Evolutionary conservation across 139 green algal genomes (phyloP), one percentile per base, ranked within the genome.

Genomic region (Gonium pectorale): DNA sequence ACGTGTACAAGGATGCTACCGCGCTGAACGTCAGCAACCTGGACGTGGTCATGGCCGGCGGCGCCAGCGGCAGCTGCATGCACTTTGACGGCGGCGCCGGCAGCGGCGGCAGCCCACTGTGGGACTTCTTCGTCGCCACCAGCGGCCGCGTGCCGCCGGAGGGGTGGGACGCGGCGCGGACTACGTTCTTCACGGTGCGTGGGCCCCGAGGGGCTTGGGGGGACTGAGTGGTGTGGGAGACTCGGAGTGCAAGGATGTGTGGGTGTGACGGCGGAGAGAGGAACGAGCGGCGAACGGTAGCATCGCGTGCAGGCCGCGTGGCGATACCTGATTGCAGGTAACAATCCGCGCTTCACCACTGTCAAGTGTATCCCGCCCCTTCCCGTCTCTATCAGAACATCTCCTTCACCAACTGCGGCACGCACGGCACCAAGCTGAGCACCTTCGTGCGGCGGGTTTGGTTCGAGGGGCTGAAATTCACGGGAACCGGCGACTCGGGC

Each of bases 351-450:
- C n/a, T n/a, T n/a, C n/a, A n/a, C n/a, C n/a, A n/a, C n/a, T n/a
- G n/a, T n/a, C n/a, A n/a, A n/a, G n/a, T n/a, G 22, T 2, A 24
- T n/a, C 56, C 17, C 40, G 2, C 67, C 38, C 22, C 67, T 56
- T 19, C 38, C 37, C 67, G 40, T 21, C 67, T 56, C 33, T 56
- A 6, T 9, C 79, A 86, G 64, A 37, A 69, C 41, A 43, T 86
- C 51, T 33, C 13, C 13, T 52, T 86, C 3, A 74, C 69, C 21
- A 43, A 54, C 67, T 86, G 81, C 70, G 72, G 59, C 11, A 21
- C 33, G 0, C 69, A 80, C 40, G 81, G 81, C 69, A 81, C 81
- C 68, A 86, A 86, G 41, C 54, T 86, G 13, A 72, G 49, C 40
- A 86, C 81, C 22, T 86, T 74, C 29, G 54, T 86, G n/a, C 15